Conservation (phyloP, 1,284 basidiomycete genomes). For the Gomphus sp. region DNA sequence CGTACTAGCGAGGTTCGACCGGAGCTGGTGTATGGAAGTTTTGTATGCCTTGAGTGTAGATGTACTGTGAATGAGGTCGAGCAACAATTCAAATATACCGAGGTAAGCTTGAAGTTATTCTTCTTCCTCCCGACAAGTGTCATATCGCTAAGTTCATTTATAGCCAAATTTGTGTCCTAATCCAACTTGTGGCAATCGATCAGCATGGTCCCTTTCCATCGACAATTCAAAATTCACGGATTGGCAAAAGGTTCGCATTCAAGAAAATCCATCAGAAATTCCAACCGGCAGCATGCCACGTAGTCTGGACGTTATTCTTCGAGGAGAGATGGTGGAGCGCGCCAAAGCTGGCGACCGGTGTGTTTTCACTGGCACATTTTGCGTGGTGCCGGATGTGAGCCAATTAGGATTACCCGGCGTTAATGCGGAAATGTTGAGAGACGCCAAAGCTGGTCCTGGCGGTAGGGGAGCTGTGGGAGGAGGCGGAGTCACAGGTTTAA, state of each 20-base stretch:
- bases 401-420: constrained; percentile 95
- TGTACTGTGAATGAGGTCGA: constrained; percentile 91
- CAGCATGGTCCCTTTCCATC: constrained; percentile 90
- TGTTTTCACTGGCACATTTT: constrained; percentile 95
- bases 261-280: constrained; percentile 98
- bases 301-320: constrained; percentile 89
- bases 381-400: constrained; percentile 97
- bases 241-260: constrained; percentile 99
- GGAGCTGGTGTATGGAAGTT: constrained; percentile 89
- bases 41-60: constrained; percentile 85
- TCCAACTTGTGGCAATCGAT: constrained; percentile 84
- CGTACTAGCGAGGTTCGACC: constrained; percentile 96
- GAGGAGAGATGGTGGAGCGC: constrained; percentile 91
- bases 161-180: constrained; percentile 93
- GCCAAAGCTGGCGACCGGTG: constrained; percentile 99
- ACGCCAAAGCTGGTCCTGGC: constrained; percentile 62
- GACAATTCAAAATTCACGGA: constrained; percentile 97
- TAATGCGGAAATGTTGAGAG: constrained; percentile 87
- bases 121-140: neutral
- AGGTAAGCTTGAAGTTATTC: constrained; percentile 40
- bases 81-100: constrained; percentile 99
- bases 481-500: constrained; percentile 89
- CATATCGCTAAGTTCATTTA: neutral
- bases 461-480: constrained; percentile 50
- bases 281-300: constrained; percentile 99